Percentiles rank a stretch among this genome's conserved stretches.
Evolutionary conservation across 305 asterid genomes (phyloP).

Genomic region (Plantago coronopus): DNA sequence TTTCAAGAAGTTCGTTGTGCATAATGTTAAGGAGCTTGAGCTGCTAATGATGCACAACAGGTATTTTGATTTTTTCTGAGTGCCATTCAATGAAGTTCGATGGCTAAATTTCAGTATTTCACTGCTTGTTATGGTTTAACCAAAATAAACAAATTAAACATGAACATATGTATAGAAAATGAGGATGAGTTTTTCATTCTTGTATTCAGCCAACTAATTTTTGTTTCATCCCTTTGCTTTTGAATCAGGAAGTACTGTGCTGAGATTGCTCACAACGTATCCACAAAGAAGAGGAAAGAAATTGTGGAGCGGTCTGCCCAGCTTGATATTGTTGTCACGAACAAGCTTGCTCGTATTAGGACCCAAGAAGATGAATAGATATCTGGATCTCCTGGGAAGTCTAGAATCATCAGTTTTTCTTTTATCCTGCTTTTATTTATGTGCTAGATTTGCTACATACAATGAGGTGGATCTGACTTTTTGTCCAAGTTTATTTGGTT

Average conservation of each 20-base stretch:
- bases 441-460: slow-evolving; percentile 2
- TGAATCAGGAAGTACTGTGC: slow-evolving; percentile 57
- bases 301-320: slow-evolving; percentile 63
- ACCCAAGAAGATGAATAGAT: slow-evolving; percentile 74
- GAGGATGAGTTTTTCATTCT: no score
- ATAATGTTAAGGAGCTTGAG: slow-evolving; percentile 56
- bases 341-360: slow-evolving; percentile 69
- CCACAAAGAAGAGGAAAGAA: slow-evolving; percentile 62
- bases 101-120: no score
- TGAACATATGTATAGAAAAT: no score
- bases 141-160: no score
- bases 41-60: slow-evolving; percentile 64
- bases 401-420: no score
- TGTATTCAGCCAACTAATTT: neutral
- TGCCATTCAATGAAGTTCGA: no score
- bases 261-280: slow-evolving; percentile 61
- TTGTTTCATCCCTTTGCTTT: neutral
- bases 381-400: neutral
- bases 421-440: neutral
- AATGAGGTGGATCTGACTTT: no score
- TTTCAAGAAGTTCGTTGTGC: slow-evolving; percentile 64
- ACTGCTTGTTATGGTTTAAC: no score
- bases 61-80: no score
- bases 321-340: slow-evolving; percentile 64
- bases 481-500: no score